Percentiles rank a stretch among this genome's conserved stretches.
Evolutionary conservation across 2,329 filamentous ascomycete species (phyloP).

Genomic region (Lasiodiplodia sp.): DNA sequence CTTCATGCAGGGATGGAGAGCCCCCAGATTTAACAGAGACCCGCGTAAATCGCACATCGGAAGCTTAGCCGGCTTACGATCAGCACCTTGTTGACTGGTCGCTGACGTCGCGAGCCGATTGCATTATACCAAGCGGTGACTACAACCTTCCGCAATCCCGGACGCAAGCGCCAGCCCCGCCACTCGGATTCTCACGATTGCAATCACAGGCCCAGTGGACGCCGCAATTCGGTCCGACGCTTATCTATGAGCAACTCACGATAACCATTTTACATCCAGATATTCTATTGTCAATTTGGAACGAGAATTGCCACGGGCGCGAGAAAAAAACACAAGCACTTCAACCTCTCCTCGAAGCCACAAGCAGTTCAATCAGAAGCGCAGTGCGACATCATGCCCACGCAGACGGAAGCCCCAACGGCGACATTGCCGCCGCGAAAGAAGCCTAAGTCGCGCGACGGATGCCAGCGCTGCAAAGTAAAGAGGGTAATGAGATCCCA

Average conservation of each 20-base stretch:
- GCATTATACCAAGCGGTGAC: constrained; percentile 13
- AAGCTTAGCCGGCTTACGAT: constrained; percentile 20
- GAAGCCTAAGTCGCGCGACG: constrained; percentile 40
- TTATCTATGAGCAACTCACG: constrained; percentile 22
- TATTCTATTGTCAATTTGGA: constrained; percentile 8
- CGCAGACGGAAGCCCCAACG: constrained; percentile 5
- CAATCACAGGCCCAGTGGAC: not conserved
- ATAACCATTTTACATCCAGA: not conserved
- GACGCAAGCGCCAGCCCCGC: constrained; percentile 1
- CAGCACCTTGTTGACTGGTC: constrained; percentile 3
- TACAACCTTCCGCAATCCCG: constrained; percentile 7
- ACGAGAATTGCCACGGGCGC: not conserved
- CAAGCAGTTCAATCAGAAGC: not conserved
- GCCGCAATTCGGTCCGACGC: constrained; percentile 25
- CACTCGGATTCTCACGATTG: constrained; percentile 17
- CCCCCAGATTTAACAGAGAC: constrained; percentile 2
- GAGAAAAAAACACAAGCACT: not conserved
- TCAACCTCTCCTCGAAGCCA: not conserved
- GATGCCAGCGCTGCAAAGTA: constrained; percentile 39
- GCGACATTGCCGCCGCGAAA: constrained; percentile 29
- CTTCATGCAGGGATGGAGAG: not conserved
- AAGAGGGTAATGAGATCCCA: constrained; percentile 34
- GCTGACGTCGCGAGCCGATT: not conserved
- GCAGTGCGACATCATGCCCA: not conserved
- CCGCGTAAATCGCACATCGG: constrained; percentile 13